Evolutionary conservation across 1,284 basidiomycete genomes (phyloP).

Genomic region (Apiotrichum brassicae): DNA sequence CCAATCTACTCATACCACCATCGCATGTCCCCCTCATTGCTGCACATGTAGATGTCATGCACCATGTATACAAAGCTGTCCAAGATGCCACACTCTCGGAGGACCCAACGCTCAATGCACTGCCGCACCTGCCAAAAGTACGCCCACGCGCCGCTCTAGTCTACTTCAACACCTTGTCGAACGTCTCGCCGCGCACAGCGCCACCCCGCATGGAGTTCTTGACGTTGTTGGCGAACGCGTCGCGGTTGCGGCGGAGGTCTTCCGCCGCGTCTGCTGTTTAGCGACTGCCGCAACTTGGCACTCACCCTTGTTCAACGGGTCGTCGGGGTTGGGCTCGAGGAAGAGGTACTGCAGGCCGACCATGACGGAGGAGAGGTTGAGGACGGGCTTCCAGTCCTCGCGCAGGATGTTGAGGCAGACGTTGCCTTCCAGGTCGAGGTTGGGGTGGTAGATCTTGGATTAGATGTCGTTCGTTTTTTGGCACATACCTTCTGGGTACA

Average conservation of each 20-base stretch:
- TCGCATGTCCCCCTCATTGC: neutral
- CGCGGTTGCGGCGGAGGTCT: constrained; percentile 77
- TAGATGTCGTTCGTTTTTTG: neutral
- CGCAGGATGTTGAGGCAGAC: constrained; percentile 95
- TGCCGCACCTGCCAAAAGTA: too few species aligned
- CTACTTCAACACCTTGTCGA: constrained; percentile 60
- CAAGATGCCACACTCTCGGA: too few species aligned
- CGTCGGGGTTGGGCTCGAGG: constrained; percentile 96
- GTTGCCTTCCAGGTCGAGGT: constrained; percentile 94
- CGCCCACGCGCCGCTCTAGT: too few species aligned
- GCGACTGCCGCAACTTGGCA: neutral
- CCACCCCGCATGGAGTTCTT: constrained; percentile 74
- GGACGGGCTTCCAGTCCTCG: constrained; percentile 98
- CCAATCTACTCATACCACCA: neutral
- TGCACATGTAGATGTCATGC: constrained; percentile 4
- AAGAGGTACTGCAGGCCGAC: constrained; percentile 97
- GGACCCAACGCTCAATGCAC: too few species aligned
- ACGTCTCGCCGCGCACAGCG: constrained; percentile 65
- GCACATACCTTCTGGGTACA: constrained; percentile 79
- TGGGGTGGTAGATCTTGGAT: constrained; percentile 92
- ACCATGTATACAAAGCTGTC: constrained; percentile 1
- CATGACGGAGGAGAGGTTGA: constrained; percentile 95
- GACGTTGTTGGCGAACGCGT: constrained; percentile 74
- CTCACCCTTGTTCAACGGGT: constrained; percentile 95
- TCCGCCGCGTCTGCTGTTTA: constrained; percentile 74